These are phyloP conservation scores for Hymenoscyphus infarciens DNA, from an alignment of 2,329 filamentous ascomycete genomes.

Conservation along the genomic window DNA sequence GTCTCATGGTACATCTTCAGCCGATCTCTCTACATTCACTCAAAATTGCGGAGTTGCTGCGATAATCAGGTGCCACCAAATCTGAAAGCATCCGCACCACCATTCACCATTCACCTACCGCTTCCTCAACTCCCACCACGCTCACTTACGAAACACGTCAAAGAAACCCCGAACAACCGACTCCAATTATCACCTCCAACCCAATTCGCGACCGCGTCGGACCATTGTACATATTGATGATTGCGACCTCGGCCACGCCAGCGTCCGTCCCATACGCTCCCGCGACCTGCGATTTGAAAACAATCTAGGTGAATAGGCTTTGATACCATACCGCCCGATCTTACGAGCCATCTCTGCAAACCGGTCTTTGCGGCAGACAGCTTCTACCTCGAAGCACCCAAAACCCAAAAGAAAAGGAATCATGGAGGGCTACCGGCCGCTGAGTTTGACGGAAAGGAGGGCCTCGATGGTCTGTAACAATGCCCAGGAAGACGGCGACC, in stretches of 20 bases:
- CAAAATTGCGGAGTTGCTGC: background rate
- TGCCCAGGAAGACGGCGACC: conserved; percentile 44
- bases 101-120: background rate
- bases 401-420: background rate
- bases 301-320: background rate
- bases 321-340: background rate
- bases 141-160: background rate
- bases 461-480: conserved; percentile 49
- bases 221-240: background rate
- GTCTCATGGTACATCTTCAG: background rate
- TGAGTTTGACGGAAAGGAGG: conserved; percentile 60
- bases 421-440: conserved; percentile 42
- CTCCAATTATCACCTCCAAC: background rate
- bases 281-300: background rate
- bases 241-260: background rate
- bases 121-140: background rate
- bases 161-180: background rate
- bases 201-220: background rate
- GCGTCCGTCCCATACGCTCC: background rate
- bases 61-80: background rate
- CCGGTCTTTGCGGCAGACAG: background rate
- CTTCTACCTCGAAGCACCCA: background rate
- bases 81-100: background rate
- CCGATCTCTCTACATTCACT: background rate
- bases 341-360: background rate